Conservation (phyloP, 495 filamentous ascomycete species). For the Rusavskia elegans region DNA sequence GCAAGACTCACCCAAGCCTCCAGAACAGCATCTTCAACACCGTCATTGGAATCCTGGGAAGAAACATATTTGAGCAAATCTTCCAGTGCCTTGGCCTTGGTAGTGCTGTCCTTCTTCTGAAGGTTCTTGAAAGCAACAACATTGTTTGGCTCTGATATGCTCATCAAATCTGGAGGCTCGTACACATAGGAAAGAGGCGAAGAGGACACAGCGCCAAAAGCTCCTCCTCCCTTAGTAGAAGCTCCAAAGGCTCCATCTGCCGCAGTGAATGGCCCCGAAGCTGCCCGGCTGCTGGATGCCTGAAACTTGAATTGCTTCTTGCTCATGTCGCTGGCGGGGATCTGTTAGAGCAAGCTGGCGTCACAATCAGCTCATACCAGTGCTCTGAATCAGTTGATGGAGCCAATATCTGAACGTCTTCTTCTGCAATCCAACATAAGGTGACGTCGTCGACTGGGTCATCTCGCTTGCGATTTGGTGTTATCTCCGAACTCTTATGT, state of each 20-base stretch:
- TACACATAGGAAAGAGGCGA: conserved; percentile 68
- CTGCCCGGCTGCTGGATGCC: conserved; percentile 55
- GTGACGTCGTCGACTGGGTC: no score
- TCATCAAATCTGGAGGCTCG: conserved; percentile 68
- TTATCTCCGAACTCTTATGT: no score
- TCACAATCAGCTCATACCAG: neutral
- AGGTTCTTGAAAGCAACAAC: conserved; percentile 84
- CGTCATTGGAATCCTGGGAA: conserved; percentile 28
- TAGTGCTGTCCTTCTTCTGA: conserved; percentile 81
- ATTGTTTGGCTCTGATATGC: conserved; percentile 61
- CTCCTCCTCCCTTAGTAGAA: neutral
- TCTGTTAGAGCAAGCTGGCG: neutral
- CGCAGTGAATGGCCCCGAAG: conserved; percentile 28
- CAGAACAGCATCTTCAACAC: conserved; percentile 58
- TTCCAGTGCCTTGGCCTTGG: conserved; percentile 84
- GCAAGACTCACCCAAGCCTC: conserved; percentile 66
- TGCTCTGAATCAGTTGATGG: no score
- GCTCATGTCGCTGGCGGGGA: conserved; percentile 30
- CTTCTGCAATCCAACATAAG: no score
- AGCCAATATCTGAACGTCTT: no score
- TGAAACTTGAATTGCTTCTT: conserved; percentile 52
- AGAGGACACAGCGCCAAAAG: conserved; percentile 23
- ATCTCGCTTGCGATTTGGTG: no score
- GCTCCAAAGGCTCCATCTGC: conserved; percentile 24
- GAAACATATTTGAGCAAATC: conserved; percentile 56